Percentiles rank a stretch among this genome's conserved stretches.
Evolutionary conservation across 2,329 filamentous ascomycete genomes (phyloP).

Genomic region (Aspergillus alliaceus): DNA sequence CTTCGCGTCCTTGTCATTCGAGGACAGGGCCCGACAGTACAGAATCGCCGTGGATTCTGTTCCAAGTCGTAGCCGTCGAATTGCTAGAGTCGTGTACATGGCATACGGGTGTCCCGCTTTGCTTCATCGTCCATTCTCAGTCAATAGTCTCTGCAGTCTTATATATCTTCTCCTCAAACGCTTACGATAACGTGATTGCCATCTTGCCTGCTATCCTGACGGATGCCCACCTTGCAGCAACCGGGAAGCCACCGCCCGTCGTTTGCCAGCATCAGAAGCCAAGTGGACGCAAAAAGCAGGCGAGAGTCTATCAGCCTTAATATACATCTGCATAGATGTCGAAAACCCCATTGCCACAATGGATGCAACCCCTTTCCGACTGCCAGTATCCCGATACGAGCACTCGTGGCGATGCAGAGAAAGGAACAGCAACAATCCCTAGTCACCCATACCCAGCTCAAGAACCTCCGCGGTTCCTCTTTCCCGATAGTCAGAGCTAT

Average conservation of each 20-base stretch:
- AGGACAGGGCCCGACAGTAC: not conserved
- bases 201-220: conserved; percentile 11
- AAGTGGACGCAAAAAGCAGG: not conserved
- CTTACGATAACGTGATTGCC: conserved; percentile 6
- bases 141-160: conserved; percentile 16
- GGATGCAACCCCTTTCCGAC: conserved; percentile 26
- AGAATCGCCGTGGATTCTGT: not conserved
- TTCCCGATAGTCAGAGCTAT: conserved; percentile 19
- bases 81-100: not conserved
- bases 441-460: conserved; percentile 19
- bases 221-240: conserved; percentile 16
- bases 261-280: not conserved
- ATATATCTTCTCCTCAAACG: conserved; percentile 14
- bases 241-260: not conserved
- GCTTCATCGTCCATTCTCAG: not conserved
- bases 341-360: conserved; percentile 28
- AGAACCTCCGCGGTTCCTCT: conserved; percentile 27
- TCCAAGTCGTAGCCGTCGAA: not conserved
- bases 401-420: conserved; percentile 16
- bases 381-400: conserved; percentile 19
- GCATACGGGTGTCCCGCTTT: not conserved
- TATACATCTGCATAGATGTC: conserved; percentile 30
- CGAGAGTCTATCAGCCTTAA: conserved; percentile 10
- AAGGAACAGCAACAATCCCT: conserved; percentile 13
- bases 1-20: not conserved